Evolutionary conservation across 129 eudicot species (phyloP).

Genomic region (Flaveria robusta): DNA sequence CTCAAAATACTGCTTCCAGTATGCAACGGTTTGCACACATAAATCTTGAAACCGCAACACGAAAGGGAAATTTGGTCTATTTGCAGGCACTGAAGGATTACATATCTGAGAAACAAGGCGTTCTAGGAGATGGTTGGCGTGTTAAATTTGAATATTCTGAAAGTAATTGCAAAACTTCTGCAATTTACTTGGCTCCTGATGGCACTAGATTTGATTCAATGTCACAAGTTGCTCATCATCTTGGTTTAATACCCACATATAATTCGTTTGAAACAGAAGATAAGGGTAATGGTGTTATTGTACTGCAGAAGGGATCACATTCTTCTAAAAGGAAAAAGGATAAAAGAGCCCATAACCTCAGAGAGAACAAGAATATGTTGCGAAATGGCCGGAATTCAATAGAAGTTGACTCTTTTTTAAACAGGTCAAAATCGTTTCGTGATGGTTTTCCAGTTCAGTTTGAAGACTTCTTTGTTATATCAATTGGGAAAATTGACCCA

Average conservation of each 20-base stretch:
- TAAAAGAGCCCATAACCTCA: constrained; percentile 21
- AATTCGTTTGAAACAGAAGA: constrained; percentile 33
- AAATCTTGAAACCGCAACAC: constrained; percentile 40
- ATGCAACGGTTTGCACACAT: constrained; percentile 32
- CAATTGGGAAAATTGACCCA: constrained; percentile 55
- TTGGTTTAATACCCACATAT: constrained; percentile 43
- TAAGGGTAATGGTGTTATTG: constrained; percentile 27
- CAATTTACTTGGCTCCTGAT: constrained; percentile 58
- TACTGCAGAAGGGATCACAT: constrained; percentile 31
- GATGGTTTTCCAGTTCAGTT: constrained; percentile 64
- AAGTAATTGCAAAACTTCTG: constrained; percentile 41
- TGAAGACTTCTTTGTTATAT: constrained; percentile 63
- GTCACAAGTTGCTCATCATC: constrained; percentile 56
- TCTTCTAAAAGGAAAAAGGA: constrained; percentile 46
- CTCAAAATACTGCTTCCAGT: constrained; percentile 38
- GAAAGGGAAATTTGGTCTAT: constrained; percentile 38
- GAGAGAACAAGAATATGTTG: constrained; percentile 21
- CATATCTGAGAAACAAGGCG: constrained; percentile 47
- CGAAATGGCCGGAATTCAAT: constrained; percentile 19
- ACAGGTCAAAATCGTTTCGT: constrained; percentile 36
- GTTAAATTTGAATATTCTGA: constrained; percentile 48
- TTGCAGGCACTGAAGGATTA: constrained; percentile 57
- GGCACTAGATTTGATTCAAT: constrained; percentile 53
- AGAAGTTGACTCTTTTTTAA: constrained; percentile 32
- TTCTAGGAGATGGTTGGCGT: constrained; percentile 54